A percentile compares a stretch with the other conserved stretches of the same genome.
Conservation (phyloP, 108 stramenopile genomes). For the Stephanodiscus triporus region DNA sequence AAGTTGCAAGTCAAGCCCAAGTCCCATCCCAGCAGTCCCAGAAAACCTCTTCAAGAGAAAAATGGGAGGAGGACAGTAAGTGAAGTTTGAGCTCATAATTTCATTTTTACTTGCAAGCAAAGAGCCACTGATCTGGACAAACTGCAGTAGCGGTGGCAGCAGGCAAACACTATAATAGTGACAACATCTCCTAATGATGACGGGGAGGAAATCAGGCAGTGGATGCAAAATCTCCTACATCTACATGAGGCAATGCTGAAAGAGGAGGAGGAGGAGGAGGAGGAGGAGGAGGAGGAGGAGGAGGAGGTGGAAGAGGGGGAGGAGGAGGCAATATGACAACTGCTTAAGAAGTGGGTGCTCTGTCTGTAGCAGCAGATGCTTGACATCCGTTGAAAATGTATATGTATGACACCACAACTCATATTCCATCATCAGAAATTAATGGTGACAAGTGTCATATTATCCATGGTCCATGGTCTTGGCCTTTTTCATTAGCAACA, state of each 20-base stretch:
- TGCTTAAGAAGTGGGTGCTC: no score
- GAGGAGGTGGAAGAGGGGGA: neutral
- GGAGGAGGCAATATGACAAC: neutral
- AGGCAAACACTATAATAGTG: neutral
- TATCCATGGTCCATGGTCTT: neutral
- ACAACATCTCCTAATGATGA: neutral
- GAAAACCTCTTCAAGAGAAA: no score
- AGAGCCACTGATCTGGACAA: neutral
- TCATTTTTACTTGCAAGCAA: neutral
- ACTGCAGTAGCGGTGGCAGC: neutral
- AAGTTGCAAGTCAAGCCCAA: no score
- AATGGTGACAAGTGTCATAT: neutral
- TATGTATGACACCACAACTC: neutral
- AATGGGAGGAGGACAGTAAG: neutral
- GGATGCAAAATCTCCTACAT: neutral
- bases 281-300: neutral
- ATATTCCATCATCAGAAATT: neutral
- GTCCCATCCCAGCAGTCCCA: no score
- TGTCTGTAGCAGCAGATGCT: neutral
- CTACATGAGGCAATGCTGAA: neutral
- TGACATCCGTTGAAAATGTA: neutral
- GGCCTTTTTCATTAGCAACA: neutral
- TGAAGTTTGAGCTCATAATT: neutral
- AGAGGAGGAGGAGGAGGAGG: neutral
- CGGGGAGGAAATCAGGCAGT: neutral